Percentiles rank a stretch among this genome's conserved stretches.
phyloP scores from a whole-genome alignment of 2,329 filamentous ascomycete genomes.

The Beauveria rudraprayagi region DNA sequence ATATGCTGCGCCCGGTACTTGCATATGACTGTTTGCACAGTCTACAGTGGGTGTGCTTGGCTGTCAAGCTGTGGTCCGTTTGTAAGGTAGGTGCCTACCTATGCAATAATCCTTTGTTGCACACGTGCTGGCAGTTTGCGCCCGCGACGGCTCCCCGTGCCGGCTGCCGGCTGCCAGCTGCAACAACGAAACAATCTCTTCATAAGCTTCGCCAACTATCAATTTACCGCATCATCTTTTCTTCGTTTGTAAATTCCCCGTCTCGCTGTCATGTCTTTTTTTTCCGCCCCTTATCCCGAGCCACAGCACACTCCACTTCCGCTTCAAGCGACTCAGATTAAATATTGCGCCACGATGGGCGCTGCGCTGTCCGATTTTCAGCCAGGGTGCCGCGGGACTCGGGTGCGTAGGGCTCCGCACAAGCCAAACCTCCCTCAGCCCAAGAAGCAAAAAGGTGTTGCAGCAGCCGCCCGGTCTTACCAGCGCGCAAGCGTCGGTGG shows the following conservation, averaged over 20 bases:
- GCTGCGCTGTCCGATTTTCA: not conserved
- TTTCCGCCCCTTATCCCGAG: not conserved
- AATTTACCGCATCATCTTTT: not conserved
- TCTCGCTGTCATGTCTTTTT: not conserved
- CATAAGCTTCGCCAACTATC: not conserved
- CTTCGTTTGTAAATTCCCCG: not conserved
- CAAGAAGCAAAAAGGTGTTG: not conserved
- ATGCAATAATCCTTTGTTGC: not conserved
- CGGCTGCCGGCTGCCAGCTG: not conserved
- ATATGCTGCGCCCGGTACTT: not conserved
- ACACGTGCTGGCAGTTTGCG: not conserved
- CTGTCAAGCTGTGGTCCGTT: not conserved
- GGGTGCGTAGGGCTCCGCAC: not conserved
- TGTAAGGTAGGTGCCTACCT: too few species aligned
- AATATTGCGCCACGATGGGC: not conserved
- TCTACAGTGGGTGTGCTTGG: not conserved
- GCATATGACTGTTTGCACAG: not conserved
- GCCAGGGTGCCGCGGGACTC: not conserved
- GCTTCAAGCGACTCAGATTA: constrained; percentile 2
- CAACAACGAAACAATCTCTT: not conserved
- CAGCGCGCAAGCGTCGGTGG: not conserved
- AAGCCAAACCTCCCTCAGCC: not conserved
- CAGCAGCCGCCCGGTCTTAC: not conserved
- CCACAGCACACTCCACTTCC: constrained; percentile 11
- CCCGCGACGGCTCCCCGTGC: not conserved